phyloP scores from a whole-genome alignment of 768 basidiomycete species.

The Neoboletus subvelutipes region DNA sequence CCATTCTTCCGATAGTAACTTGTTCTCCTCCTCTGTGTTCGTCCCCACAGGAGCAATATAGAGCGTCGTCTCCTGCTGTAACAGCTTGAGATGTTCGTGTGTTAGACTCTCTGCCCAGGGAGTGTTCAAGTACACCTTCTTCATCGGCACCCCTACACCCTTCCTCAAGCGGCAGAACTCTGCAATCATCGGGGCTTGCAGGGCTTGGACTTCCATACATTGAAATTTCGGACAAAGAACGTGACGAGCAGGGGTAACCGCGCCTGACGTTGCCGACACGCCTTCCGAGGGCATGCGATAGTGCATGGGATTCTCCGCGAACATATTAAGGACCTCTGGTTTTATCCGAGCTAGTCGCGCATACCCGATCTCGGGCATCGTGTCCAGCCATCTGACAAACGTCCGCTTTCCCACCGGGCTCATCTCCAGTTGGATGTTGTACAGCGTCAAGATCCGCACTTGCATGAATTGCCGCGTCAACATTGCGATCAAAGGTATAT shows the following conservation, averaged over 20 bases:
- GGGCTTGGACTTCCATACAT: conserved; percentile 46
- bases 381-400: conserved; percentile 52
- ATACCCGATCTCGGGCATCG: conserved; percentile 56
- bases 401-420: conserved; percentile 23
- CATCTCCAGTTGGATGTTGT: conserved; percentile 40
- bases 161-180: conserved; percentile 39
- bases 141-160: conserved; percentile 43
- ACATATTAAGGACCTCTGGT: conserved; percentile 44
- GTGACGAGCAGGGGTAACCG: conserved; percentile 7
- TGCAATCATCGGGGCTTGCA: conserved; percentile 34
- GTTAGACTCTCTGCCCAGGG: conserved; percentile 28
- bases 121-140: conserved; percentile 47
- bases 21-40: conserved; percentile 48
- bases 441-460: conserved; percentile 54
- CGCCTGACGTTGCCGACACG: conserved; percentile 1
- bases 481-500: conserved; percentile 44
- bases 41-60: conserved; percentile 34
- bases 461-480: conserved; percentile 51
- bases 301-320: conserved; percentile 41
- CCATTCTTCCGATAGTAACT: conserved; percentile 27
- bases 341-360: conserved; percentile 49
- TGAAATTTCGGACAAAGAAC: conserved; percentile 46
- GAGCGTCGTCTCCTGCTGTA: conserved; percentile 30
- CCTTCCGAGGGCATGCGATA: conserved; percentile 15
- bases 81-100: conserved; percentile 22